Conservation (phyloP, 495 filamentous ascomycete genomes). For the Rostrohypoxylon terebratum region DNA sequence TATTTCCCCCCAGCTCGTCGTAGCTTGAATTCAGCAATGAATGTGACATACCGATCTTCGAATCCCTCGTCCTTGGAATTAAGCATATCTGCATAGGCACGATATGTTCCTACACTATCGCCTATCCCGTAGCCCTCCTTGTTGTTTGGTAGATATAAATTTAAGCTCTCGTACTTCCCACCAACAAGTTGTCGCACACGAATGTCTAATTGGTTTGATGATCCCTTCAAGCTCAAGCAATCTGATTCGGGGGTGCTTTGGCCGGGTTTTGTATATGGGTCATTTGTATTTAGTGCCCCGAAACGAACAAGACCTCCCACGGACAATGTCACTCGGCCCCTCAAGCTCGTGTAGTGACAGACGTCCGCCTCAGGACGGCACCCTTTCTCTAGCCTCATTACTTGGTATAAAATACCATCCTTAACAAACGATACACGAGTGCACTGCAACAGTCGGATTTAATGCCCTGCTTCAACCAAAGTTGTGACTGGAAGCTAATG, state of each 20-base stretch:
- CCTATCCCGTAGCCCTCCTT: not conserved
- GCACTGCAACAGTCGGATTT: not conserved
- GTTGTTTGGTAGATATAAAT: not conserved
- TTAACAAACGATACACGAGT: constrained; percentile 27
- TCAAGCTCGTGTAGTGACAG: constrained; percentile 1
- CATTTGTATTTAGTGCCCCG: not conserved
- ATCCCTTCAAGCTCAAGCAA: constrained; percentile 1
- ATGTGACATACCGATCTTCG: not conserved
- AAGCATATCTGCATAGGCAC: not conserved
- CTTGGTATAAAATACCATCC: constrained; percentile 33
- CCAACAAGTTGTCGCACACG: constrained; percentile 9
- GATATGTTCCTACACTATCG: not conserved
- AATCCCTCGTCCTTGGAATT: not conserved
- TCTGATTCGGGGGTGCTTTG: not conserved
- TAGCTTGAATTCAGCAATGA: constrained; percentile 11
- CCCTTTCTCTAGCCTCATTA: constrained; percentile 30
- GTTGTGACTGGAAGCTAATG: not conserved
- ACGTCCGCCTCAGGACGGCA: constrained; percentile 8
- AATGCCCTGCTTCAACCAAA: not conserved
- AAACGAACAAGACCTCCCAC: constrained; percentile 24
- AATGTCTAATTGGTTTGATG: constrained; percentile 1
- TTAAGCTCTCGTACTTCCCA: not conserved
- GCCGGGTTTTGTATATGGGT: not conserved
- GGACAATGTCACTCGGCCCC: constrained; percentile 13
- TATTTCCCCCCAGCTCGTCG: not conserved